Evolutionary conservation across 78 protist genomes (phyloP).

Genomic region (Emiliania huxleyi): DNA sequence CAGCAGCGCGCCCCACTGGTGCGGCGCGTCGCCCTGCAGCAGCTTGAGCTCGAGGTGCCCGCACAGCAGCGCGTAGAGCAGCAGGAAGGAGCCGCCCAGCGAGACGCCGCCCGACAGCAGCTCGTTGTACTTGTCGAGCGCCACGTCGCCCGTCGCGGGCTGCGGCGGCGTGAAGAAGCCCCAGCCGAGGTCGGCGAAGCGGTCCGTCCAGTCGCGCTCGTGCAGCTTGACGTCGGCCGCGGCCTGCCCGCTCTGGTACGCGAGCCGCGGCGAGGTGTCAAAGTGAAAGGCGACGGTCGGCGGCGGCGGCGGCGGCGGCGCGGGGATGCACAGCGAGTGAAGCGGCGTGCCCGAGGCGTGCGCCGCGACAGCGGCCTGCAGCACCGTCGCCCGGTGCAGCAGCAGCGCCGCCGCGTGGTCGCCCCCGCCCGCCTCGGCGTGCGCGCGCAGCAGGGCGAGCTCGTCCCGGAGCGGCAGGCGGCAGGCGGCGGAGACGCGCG

Average conservation of each 20-base stretch:
- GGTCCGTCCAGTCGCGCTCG: background rate
- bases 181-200: background rate
- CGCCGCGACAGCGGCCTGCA: background rate
- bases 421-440: background rate
- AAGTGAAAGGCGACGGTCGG: background rate
- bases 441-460: slow-evolving; percentile 18
- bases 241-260: background rate
- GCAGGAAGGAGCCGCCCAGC: background rate
- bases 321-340: background rate
- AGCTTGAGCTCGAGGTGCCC: background rate
- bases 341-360: background rate
- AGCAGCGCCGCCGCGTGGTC: background rate
- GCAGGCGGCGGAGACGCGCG: slow-evolving; percentile 58
- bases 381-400: background rate
- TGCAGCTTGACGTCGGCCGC: background rate
- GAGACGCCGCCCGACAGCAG: background rate
- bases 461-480: slow-evolving; percentile 40
- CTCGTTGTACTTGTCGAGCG: background rate
- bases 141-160: background rate
- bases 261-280: background rate
- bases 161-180: background rate
- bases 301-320: background rate
- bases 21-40: background rate
- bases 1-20: background rate
- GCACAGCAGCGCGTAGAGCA: background rate